phyloP scores from a whole-genome alignment of 2,329 filamentous ascomycete genomes.

The Monosporascus sp. region DNA sequence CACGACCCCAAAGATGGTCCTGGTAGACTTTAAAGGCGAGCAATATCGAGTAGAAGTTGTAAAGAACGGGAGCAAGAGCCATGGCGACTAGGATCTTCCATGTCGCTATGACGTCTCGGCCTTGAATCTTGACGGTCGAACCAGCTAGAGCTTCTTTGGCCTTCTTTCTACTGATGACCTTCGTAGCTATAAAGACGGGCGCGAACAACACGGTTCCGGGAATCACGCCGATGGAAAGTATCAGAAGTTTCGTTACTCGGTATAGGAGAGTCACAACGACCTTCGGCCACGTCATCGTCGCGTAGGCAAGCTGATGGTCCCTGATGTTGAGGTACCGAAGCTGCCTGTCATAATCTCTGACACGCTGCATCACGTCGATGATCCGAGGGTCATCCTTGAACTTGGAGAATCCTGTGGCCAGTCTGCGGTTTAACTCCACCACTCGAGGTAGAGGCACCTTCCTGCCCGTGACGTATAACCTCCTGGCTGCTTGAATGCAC shows the following conservation, averaged over 20 bases:
- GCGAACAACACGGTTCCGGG: slow-evolving; percentile 84
- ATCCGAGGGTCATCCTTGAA: slow-evolving; percentile 91
- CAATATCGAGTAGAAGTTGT: slow-evolving; percentile 72
- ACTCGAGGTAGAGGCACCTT: slow-evolving; percentile 89
- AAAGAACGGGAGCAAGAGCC: slow-evolving; percentile 74
- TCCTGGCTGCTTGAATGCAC: slow-evolving; percentile 89
- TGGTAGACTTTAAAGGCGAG: slow-evolving; percentile 73
- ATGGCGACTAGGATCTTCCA: slow-evolving; percentile 91
- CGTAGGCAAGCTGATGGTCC: slow-evolving; percentile 93
- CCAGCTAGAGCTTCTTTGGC: slow-evolving; percentile 78
- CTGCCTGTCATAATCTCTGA: slow-evolving; percentile 81
- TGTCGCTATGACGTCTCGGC: slow-evolving; percentile 83
- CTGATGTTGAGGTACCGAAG: slow-evolving; percentile 80
- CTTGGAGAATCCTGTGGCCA: slow-evolving; percentile 85
- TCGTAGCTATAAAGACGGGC: slow-evolving; percentile 80
- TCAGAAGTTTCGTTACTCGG: slow-evolving; percentile 67
- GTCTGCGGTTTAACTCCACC: slow-evolving; percentile 85
- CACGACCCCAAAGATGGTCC: slow-evolving; percentile 76
- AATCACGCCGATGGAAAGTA: slow-evolving; percentile 75
- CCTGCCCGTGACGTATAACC: slow-evolving; percentile 90
- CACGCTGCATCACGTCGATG: slow-evolving; percentile 64
- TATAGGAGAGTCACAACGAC: slow-evolving; percentile 76
- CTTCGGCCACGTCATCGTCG: slow-evolving; percentile 70
- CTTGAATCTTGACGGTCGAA: slow-evolving; percentile 83
- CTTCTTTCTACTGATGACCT: slow-evolving; percentile 75